Percentiles rank a stretch among this genome's conserved stretches.
Evolutionary conservation across 78 protist genomes (phyloP).

Genomic region (Protostelium mycophagum): DNA sequence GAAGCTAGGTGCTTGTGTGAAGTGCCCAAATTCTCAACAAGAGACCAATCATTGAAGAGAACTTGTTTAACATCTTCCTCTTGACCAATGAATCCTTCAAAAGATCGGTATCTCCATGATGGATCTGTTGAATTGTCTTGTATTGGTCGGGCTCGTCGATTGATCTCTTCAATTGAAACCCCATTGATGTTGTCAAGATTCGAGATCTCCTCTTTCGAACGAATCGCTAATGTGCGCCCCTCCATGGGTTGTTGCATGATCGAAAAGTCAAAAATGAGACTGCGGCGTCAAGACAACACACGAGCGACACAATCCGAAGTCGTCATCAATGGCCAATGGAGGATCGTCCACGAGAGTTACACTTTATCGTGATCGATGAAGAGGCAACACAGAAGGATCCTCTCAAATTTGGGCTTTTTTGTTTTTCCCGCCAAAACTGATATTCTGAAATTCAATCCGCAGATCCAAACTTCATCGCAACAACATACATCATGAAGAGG

Average conservation of each 20-base stretch:
- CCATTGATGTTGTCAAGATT: neutral
- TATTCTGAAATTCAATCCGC: neutral
- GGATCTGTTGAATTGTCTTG: neutral
- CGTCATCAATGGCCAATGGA: too few relatives aligned
- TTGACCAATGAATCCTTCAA: neutral
- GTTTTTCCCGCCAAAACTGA: neutral
- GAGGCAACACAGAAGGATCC: too few relatives aligned
- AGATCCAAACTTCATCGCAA: neutral
- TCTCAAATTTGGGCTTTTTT: too few relatives aligned
- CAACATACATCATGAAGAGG: neutral
- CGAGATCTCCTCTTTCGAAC: neutral
- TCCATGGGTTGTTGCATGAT: too few relatives aligned
- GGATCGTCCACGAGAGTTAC: too few relatives aligned
- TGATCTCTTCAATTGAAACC: neutral
- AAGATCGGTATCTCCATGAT: neutral
- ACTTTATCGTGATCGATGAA: neutral
- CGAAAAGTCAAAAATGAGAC: too few relatives aligned
- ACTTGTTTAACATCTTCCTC: neutral
- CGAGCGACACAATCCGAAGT: too few relatives aligned
- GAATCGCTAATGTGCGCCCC: neutral
- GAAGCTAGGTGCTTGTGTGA: neutral
- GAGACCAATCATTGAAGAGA: neutral
- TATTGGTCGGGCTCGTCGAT: neutral
- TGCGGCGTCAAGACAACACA: too few relatives aligned
- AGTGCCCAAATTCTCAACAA: neutral